Base-by-base conservation (phyloP, 768 basidiomycete species). In the Peribolospora kevripleyi region DNA sequence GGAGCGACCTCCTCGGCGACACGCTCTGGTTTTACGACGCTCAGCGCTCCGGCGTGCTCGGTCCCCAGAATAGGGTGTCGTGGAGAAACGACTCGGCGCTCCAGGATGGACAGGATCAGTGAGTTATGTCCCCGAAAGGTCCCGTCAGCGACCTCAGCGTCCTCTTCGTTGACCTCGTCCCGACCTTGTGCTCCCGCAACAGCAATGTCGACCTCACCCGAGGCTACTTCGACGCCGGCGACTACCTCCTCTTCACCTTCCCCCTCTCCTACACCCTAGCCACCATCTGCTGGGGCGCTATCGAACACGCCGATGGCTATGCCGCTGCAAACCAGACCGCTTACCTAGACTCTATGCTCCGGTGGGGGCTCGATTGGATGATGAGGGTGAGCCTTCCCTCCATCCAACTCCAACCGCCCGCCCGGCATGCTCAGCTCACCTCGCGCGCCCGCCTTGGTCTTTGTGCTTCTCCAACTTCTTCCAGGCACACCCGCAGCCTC, bases 201-300 rank as follows among this genome's bases (percentile, higher is more conserved):
- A 25, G 25, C 25, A 25, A 25, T 25, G 25, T 25, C 25, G 82
- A 95, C 65, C 68, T 93, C 53, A 77, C 73, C 41, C 85, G 86
- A 65, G 90, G 88, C 6, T 91, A 81, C 65, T 90, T 84, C 64
- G 88, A 91, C 71, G 86, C 88, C 57, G 87, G 87, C 70, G 83
- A 62, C 70, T 61, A 57, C 47, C 6, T 53, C 48, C 54, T 38
- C 36, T 51, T 50, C 57, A 46, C 49, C 51, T 54, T 52, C 51
- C 43, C 37, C 14, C 60, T 84, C 81, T 77, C 79, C n/a, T 84
- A 81, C 62, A 76, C 82, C 0, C 68, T 90, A 14, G 84, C 80
- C 74, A 84, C 83, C 0, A 72, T 85, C 50, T 85, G 85, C 61
- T 93, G 90, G 90, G 84, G 84, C 36, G 87, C 80, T 9, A 75